Evolutionary conservation across 306 rosid genomes (phyloP).

Genomic region (Vicia faba): DNA sequence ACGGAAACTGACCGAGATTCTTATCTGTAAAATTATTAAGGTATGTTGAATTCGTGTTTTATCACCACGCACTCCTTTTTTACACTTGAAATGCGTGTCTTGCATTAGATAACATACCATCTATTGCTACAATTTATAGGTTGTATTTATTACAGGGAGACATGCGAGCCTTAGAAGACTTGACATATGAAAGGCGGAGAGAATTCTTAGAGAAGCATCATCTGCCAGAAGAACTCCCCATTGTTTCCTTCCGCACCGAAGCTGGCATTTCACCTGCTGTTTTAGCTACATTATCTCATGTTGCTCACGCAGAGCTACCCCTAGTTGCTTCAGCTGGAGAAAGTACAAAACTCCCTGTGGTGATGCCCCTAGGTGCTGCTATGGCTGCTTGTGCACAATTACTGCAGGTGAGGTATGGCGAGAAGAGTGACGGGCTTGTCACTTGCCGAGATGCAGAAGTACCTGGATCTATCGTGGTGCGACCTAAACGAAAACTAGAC

Average conservation of each 20-base stretch:
- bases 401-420: constrained; percentile 77
- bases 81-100: constrained; percentile 22
- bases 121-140: constrained; percentile 31
- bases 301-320: constrained; percentile 92
- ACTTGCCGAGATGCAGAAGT: constrained; percentile 91
- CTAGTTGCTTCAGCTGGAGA: constrained; percentile 55
- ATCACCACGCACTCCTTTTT: not conserved
- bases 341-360: constrained; percentile 73
- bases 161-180: constrained; percentile 93
- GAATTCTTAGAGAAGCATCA: constrained; percentile 74
- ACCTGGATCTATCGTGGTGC: constrained; percentile 85
- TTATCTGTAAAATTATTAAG: constrained; percentile 86
- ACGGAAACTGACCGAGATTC: constrained; percentile 87
- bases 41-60: constrained; percentile 43
- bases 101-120: constrained; percentile 30
- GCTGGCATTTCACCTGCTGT: constrained; percentile 81
- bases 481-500: constrained; percentile 78
- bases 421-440: constrained; percentile 95
- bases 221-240: constrained; percentile 75
- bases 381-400: constrained; percentile 99
- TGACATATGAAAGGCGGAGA: constrained; percentile 84
- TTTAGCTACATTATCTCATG: constrained; percentile 78
- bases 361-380: constrained; percentile 91
- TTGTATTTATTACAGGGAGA: constrained; percentile 67
- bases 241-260: constrained; percentile 85